phyloP scores from a whole-genome alignment of 2,329 filamentous ascomycete species.

The Cladophialophora carrionii region DNA sequence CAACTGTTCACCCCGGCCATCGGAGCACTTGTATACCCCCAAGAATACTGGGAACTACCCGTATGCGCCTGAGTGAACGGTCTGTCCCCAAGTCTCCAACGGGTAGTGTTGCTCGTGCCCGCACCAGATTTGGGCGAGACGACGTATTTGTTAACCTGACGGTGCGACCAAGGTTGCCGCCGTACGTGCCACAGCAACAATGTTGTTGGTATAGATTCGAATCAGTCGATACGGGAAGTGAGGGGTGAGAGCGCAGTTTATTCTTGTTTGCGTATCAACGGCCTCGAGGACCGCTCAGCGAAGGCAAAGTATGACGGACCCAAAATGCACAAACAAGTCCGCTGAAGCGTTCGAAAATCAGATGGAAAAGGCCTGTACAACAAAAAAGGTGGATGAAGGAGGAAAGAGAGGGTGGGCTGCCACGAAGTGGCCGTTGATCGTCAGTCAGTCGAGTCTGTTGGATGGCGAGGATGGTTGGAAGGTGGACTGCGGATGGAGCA shows the following conservation, averaged over 20 bases:
- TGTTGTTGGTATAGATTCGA: slow-evolving; percentile 1
- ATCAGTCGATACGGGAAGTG: slow-evolving; percentile 1
- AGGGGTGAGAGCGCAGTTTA: slow-evolving; percentile 7
- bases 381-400: slow-evolving; percentile 9
- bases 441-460: slow-evolving; percentile 20
- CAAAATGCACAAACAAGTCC: background rate
- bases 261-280: slow-evolving; percentile 7
- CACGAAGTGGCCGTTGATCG: slow-evolving; percentile 18
- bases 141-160: background rate
- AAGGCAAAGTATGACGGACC: background rate
- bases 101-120: slow-evolving; percentile 4
- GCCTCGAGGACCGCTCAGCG: slow-evolving; percentile 4
- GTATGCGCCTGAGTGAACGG: background rate
- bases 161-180: background rate
- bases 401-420: slow-evolving; percentile 10
- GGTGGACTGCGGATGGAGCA: slow-evolving; percentile 7
- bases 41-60: slow-evolving; percentile 2
- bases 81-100: background rate
- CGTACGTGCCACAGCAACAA: background rate
- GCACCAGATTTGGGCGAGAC: background rate
- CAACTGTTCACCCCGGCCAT: slow-evolving; percentile 19
- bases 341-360: background rate
- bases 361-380: slow-evolving; percentile 13
- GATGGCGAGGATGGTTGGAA: slow-evolving; percentile 3
- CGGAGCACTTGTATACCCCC: slow-evolving; percentile 7